Conservation (phyloP, 164 flowering plant genomes). For the Chloranthus sessilifolius region DNA sequence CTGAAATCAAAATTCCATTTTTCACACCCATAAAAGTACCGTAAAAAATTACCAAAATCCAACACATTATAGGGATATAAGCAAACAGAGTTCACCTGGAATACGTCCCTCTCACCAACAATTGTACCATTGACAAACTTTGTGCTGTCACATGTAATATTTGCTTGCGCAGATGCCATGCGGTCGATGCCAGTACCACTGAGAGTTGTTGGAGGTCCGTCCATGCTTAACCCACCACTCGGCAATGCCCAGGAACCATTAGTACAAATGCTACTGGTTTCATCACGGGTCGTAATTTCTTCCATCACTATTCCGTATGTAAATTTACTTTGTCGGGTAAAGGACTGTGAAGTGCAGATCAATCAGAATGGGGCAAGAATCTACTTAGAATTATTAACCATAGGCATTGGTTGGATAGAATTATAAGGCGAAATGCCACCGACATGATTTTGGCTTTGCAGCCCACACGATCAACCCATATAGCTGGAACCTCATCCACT, state of each 20-base stretch:
- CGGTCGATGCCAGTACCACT: slow-evolving; percentile 95
- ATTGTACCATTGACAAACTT: slow-evolving; percentile 92
- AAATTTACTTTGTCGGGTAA: slow-evolving; percentile 93
- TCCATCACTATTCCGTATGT: slow-evolving; percentile 97
- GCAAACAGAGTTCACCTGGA: slow-evolving; percentile 55
- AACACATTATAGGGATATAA: no score
- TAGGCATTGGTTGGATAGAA: no score
- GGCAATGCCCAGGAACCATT: slow-evolving; percentile 88
- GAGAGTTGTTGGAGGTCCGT: slow-evolving; percentile 98
- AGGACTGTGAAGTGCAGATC: slow-evolving; percentile 42
- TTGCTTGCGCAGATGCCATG: slow-evolving; percentile 88
- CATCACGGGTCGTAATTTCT: slow-evolving; percentile 96
- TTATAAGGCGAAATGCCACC: slow-evolving; percentile 1
- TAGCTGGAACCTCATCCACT: slow-evolving; percentile 95
- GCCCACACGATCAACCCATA: slow-evolving; percentile 97
- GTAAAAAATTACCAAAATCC: no score
- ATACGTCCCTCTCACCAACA: slow-evolving; percentile 91
- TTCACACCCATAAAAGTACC: no score
- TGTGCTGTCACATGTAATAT: slow-evolving; percentile 94
- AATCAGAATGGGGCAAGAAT: slow-evolving; percentile 1
- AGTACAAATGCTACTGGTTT: slow-evolving; percentile 80
- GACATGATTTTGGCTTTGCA: slow-evolving; percentile 88
- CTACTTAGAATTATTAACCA: background rate
- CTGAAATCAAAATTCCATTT: no score
- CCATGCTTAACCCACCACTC: slow-evolving; percentile 86